Conservation (phyloP, 1,284 basidiomycete species). For the Ustilago loliicola region DNA sequence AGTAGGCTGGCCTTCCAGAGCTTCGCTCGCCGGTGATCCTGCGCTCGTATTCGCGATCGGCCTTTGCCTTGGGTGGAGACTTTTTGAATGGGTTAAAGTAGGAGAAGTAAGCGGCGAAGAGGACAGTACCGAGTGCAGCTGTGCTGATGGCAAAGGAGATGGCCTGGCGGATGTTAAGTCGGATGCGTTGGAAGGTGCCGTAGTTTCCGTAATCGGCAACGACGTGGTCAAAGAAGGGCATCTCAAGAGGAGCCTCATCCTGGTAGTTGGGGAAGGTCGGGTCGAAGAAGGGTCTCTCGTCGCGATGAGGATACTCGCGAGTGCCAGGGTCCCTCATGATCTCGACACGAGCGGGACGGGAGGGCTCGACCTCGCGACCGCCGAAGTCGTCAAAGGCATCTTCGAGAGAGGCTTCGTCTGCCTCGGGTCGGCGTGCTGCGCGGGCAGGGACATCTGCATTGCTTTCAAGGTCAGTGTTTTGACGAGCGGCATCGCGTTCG, state of each 20-base stretch:
- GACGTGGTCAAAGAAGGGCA: constrained; percentile 68
- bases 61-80: constrained; percentile 54
- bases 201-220: constrained; percentile 66
- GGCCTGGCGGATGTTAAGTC: constrained; percentile 62
- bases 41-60: constrained; percentile 68
- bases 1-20: constrained; percentile 65
- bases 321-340: constrained; percentile 29
- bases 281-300: constrained; percentile 55
- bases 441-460: constrained; percentile 7
- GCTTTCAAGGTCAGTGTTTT: constrained; percentile 3
- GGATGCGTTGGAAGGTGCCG: constrained; percentile 48
- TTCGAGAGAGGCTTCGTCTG: constrained; percentile 14
- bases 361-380: constrained; percentile 9
- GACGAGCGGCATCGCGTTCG: neutral
- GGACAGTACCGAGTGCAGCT: constrained; percentile 46
- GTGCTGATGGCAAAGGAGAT: constrained; percentile 58
- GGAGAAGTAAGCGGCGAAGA: constrained; percentile 53
- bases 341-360: constrained; percentile 42
- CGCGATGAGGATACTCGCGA: constrained; percentile 21
- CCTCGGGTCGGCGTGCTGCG: constrained; percentile 18
- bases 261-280: constrained; percentile 57
- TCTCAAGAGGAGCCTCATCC: constrained; percentile 57
- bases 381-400: constrained; percentile 28
- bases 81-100: constrained; percentile 68
- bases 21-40: constrained; percentile 69